phyloP scores from a whole-genome alignment of 2,329 filamentous ascomycete genomes.

The Aspergillus floridensis region DNA sequence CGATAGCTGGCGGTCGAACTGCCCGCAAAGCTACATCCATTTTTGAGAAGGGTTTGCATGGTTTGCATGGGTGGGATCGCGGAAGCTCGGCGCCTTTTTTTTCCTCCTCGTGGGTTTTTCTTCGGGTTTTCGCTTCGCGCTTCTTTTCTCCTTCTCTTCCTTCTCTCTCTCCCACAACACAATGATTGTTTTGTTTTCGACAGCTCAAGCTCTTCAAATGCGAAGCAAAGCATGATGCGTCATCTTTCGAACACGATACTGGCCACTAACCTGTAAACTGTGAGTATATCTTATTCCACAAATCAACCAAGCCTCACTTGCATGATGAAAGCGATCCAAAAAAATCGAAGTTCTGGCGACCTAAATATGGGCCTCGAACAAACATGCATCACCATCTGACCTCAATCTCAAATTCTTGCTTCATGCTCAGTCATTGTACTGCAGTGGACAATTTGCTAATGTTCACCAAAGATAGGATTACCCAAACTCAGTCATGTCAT shows the following conservation, averaged over 20 bases:
- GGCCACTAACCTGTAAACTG: slow-evolving; percentile 23
- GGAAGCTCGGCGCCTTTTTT: slow-evolving; percentile 8
- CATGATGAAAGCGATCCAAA: slow-evolving; percentile 54
- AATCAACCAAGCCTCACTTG: slow-evolving; percentile 10
- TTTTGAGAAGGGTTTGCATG: slow-evolving; percentile 36
- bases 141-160: slow-evolving; percentile 23
- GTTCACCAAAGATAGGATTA: background rate
- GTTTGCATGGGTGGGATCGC: slow-evolving; percentile 31
- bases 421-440: background rate
- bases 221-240: slow-evolving; percentile 6
- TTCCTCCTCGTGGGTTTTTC: slow-evolving; percentile 18
- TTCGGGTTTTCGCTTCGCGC: slow-evolving; percentile 20
- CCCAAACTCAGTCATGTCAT: background rate
- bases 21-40: slow-evolving; percentile 24
- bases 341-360: slow-evolving; percentile 53
- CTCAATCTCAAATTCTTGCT: slow-evolving; percentile 12
- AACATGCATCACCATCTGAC: slow-evolving; percentile 64
- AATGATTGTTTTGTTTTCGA: background rate
- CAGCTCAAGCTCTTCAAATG: slow-evolving; percentile 22
- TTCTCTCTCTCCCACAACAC: slow-evolving; percentile 15
- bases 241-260: background rate
- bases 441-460: slow-evolving; percentile 11
- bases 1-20: slow-evolving; percentile 28
- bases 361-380: slow-evolving; percentile 54
- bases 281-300: slow-evolving; percentile 21